A percentile compares a stretch with the other conserved stretches of the same genome.
phyloP scores from a whole-genome alignment of 768 basidiomycete species.

The Kwoniella newhampshirensis region DNA sequence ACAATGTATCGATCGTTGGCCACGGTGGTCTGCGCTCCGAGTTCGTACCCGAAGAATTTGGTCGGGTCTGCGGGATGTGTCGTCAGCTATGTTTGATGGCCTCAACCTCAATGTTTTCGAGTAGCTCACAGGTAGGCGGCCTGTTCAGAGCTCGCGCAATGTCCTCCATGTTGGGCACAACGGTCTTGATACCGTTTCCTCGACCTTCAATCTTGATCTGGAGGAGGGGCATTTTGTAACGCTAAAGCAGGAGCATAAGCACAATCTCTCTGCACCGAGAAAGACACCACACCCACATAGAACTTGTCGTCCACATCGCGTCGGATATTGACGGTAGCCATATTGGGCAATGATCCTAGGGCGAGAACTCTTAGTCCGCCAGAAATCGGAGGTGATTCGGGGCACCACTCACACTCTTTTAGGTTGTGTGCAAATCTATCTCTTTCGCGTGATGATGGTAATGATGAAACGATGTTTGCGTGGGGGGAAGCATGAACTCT shows the following conservation, averaged over 20 bases:
- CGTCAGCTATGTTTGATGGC: neutral
- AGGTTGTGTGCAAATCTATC: conserved; percentile 21
- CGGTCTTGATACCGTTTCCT: conserved; percentile 99
- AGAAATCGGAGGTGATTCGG: neutral
- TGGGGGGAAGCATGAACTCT: conserved; percentile 27
- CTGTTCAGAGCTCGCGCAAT: conserved; percentile 92
- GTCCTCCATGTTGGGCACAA: conserved; percentile 97
- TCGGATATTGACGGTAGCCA: conserved; percentile 53
- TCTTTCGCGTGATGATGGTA: conserved; percentile 18
- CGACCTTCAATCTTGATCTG: conserved; percentile 97
- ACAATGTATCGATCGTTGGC: conserved; percentile 98
- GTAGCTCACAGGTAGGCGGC: conserved; percentile 70
- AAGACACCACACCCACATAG: conserved; percentile 37
- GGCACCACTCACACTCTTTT: neutral
- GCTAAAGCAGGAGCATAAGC: conserved; percentile 11
- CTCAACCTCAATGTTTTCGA: conserved; percentile 2
- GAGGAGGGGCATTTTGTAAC: conserved; percentile 84
- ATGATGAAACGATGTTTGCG: conserved; percentile 3
- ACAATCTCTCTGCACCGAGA: neutral
- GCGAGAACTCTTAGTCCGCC: neutral
- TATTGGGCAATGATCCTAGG: conserved; percentile 31
- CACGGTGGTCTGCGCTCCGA: conserved; percentile 94
- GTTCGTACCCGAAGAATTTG: conserved; percentile 98
- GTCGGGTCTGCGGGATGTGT: conserved; percentile 67
- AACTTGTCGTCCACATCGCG: conserved; percentile 54